Evolutionary conservation across 2,329 filamentous ascomycete species (phyloP), one percentile per base, ranked within the genome.

Genomic region (Fusarium fracticaudum): DNA sequence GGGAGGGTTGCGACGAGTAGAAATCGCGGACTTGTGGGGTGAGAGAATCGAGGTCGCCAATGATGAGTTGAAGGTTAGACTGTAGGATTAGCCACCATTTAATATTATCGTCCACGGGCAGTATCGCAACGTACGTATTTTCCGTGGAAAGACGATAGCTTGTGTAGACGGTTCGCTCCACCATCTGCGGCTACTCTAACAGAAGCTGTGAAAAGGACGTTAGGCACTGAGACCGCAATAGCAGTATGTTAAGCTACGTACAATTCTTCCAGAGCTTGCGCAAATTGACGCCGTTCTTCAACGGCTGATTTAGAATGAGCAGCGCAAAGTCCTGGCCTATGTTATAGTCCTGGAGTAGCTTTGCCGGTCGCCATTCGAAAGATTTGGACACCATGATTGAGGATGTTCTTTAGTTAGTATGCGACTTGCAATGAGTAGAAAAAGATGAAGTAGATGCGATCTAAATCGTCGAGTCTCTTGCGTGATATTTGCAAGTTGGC

Each of bases 1-100:
- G 81, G 26, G 62, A 79, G 22, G 79, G 81, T 60, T 87, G 86
- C 29, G 86, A 84, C 40, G 88, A 85, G 83, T 95, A 97, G 82
- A 93, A 92, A n/a, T 86, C 78, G 60, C 87, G 87, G 17, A 93
- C 88, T 18, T 89, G 83, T 15, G 89, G 85, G 6, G 84, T 84
- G 24, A 98, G 85, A 8, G 96, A 98, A 84, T 99, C 96, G 15
- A 99, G 88, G 81, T 99, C 96, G 53, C 96, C 96, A 76, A 97
- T 91, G 70, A 99, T 95, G 62, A 89, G 86, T 79, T 93, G 86
- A 4, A 94, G 89, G 65, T 90, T 85, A 79, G 90, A 83, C 87
- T 89, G 17, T 50, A 66, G 48, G 67, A 62, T 75, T 53, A 75
- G 58, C 26, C 35, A 44, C 12, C 17, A 38, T 29, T 24, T 22